phyloP scores from a whole-genome alignment of 2,329 filamentous ascomycete species.

The Penicillium janthinellum region DNA sequence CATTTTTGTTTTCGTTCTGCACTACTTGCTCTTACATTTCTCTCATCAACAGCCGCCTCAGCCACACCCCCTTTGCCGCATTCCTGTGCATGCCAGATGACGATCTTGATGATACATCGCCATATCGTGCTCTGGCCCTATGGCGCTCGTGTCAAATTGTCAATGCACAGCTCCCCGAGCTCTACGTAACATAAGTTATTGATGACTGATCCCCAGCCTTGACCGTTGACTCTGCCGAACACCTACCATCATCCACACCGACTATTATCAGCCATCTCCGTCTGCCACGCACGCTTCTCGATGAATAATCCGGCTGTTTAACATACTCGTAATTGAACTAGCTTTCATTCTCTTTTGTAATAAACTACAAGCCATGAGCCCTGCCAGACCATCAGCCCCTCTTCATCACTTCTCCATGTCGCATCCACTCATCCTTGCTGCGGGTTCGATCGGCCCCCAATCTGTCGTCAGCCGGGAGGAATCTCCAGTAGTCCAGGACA shows the following conservation, averaged over 20 bases:
- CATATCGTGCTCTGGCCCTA: background rate
- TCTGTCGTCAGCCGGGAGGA: slow-evolving; percentile 18
- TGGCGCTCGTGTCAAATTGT: background rate
- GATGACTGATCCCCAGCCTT: background rate
- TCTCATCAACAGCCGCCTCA: slow-evolving; percentile 13
- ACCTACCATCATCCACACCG: background rate
- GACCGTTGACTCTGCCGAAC: background rate
- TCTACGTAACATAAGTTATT: background rate
- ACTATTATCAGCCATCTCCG: background rate
- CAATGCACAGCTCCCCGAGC: background rate
- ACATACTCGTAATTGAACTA: no score
- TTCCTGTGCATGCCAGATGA: slow-evolving; percentile 15
- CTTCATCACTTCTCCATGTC: background rate
- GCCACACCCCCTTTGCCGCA: slow-evolving; percentile 16
- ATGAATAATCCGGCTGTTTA: background rate
- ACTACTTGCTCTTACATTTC: background rate
- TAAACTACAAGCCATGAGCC: background rate
- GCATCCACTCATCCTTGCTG: background rate
- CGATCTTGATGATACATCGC: slow-evolving; percentile 16
- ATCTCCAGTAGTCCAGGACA: background rate
- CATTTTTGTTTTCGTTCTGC: background rate
- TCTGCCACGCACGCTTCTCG: background rate
- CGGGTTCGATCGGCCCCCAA: slow-evolving; percentile 16
- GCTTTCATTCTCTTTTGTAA: no score
- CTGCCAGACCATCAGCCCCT: background rate